These are phyloP conservation scores for Cladosporium sp. DNA, from an alignment of 2,329 filamentous ascomycete genomes.

Conservation along the genomic window DNA sequence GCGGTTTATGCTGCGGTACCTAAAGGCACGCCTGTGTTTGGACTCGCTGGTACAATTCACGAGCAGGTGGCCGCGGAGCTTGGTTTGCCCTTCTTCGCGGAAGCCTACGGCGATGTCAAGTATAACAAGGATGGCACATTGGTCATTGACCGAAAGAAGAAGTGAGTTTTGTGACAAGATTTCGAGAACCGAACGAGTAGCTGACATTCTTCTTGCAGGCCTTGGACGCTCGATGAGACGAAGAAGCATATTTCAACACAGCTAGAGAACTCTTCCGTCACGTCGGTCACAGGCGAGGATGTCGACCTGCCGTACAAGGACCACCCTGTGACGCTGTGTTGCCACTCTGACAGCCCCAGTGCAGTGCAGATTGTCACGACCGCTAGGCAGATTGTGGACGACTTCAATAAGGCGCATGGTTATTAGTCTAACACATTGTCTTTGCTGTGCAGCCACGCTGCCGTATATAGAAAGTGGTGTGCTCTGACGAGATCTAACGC, in stretches of 20 bases:
- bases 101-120: conserved; percentile 57
- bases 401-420: conserved; percentile 41
- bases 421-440: conserved; percentile 21
- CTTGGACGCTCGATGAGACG: conserved; percentile 47
- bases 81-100: conserved; percentile 56
- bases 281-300: conserved; percentile 45
- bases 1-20: conserved; percentile 59
- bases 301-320: conserved; percentile 45
- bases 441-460: no score
- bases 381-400: conserved; percentile 46
- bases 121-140: conserved; percentile 54
- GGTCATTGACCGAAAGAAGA: conserved; percentile 62
- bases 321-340: conserved; percentile 48
- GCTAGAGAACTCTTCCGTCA: conserved; percentile 45
- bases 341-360: conserved; percentile 49
- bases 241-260: conserved; percentile 45
- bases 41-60: conserved; percentile 57
- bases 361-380: conserved; percentile 48
- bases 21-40: conserved; percentile 55
- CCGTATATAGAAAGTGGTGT: no score
- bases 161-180: conserved; percentile 36
- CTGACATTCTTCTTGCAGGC: conserved; percentile 28
- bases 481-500: no score
- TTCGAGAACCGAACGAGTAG: neutral
- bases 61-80: conserved; percentile 57